phyloP scores from a whole-genome alignment of 345 rosid species.

The Xanthoceras sorbifolium region DNA sequence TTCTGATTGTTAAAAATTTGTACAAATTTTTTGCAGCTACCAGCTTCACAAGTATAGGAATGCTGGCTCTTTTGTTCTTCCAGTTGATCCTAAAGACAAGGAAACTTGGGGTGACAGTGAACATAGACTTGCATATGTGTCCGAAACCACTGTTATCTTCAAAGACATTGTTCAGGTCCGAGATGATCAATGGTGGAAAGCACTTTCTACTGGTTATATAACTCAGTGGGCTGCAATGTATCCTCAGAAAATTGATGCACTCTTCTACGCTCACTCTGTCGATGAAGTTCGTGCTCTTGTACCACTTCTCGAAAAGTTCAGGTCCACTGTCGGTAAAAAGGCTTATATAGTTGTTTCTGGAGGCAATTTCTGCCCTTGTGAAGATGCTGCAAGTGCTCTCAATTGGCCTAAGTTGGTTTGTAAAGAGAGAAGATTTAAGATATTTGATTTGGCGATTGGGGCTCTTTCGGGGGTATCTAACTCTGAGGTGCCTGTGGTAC shows the following conservation, averaged over 20 bases:
- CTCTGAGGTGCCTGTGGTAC: slow-evolving; percentile 91
- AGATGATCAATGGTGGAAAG: slow-evolving; percentile 98
- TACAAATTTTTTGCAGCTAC: slow-evolving; percentile 56
- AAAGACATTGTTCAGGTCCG: slow-evolving; percentile 89
- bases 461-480: slow-evolving; percentile 61
- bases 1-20: slow-evolving; percentile 12
- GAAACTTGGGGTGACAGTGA: slow-evolving; percentile 99
- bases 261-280: slow-evolving; percentile 84
- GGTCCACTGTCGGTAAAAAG: slow-evolving; percentile 83
- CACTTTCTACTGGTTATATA: slow-evolving; percentile 76
- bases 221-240: slow-evolving; percentile 99
- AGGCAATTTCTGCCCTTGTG: slow-evolving; percentile 80
- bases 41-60: slow-evolving; percentile 97
- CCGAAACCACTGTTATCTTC: slow-evolving; percentile 96
- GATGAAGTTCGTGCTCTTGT: slow-evolving; percentile 71
- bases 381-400: slow-evolving; percentile 71
- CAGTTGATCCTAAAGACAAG: slow-evolving; percentile 80
- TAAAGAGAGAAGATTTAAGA: slow-evolving; percentile 82
- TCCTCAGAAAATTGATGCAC: slow-evolving; percentile 90
- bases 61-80: slow-evolving; percentile 90
- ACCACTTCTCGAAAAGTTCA: slow-evolving; percentile 83
- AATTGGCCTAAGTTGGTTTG: slow-evolving; percentile 82
- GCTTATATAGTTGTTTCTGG: slow-evolving; percentile 88
- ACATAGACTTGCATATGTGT: slow-evolving; percentile 90
- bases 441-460: slow-evolving; percentile 77